Evolutionary conservation across 2,329 filamentous ascomycete genomes (phyloP), one percentile per base, ranked within the genome.

Genomic region (Diaporthe ampelina): DNA sequence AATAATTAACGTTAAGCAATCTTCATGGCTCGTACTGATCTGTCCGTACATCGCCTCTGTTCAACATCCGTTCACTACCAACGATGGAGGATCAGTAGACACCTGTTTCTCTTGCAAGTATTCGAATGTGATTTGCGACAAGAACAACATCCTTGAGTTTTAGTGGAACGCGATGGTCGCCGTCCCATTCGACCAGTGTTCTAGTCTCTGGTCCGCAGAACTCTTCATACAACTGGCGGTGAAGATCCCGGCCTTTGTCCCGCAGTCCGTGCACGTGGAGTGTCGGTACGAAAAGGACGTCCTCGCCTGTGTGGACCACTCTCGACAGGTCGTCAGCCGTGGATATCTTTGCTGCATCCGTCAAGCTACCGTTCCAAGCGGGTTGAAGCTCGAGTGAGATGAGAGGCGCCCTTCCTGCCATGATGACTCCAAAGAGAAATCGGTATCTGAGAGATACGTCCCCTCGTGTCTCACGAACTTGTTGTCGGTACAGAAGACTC

Each of bases 131-230:
- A 11, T 84, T 81, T 17, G 88, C 84, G 15, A 94, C 84, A 13
- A 82, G 84, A 68, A 89, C 85, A 5, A 95, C 92, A 81, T 95
- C 93, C 48, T 82, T 84, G 29, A 83, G 85, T 84, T 93, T 94
- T 74, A 95, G 87, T 2, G 93, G 92, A 59, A 96, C 85, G 7
- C 94, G 84, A 81, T 96, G 94, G 1, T 86, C 88, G 0, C 93
- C 94, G 74, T 94, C 88, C 94, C 93, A 95, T 81, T 94, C 92
- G 1, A 95, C 81, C 52, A 95, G 75, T 45, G 82, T 86, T 9
- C 88, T 84, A 5, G 84, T 89, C 0, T 85, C 87, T 11, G 84
- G 79, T 68, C 89, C 85, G 79, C 91, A 94, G 80, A 92, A 95
- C 70, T 88, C 81, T 15, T 89, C 81, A 67, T 90, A 79, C 77